These are phyloP conservation scores for Pholiota microspora DNA, from an alignment of 768 basidiomycete genomes.

Conservation along the genomic window DNA sequence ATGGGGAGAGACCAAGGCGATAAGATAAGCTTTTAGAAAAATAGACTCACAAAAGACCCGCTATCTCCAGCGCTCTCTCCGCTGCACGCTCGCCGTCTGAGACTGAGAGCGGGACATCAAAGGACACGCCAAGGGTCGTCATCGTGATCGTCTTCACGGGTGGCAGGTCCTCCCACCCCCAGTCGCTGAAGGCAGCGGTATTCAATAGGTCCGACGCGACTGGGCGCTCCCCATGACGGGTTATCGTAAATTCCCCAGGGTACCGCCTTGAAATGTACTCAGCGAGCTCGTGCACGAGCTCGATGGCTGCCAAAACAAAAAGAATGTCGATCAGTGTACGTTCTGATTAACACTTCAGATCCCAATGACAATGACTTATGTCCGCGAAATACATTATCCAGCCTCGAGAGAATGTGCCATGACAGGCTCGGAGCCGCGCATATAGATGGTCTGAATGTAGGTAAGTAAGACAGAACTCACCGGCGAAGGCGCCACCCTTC, in stretches of 20 bases:
- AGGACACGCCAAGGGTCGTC: conserved; percentile 43
- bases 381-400: too few species aligned
- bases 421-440: background rate
- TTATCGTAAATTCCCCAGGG: conserved; percentile 52
- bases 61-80: conserved; percentile 58
- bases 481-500: conserved; percentile 34
- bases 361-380: too few species aligned
- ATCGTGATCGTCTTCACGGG: conserved; percentile 54
- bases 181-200: conserved; percentile 19
- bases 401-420: background rate
- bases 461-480: conserved; percentile 22
- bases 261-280: conserved; percentile 66
- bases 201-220: background rate
- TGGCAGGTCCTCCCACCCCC: conserved; percentile 43
- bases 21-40: background rate
- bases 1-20: too few species aligned
- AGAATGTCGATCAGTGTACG: background rate
- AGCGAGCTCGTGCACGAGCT: conserved; percentile 65
- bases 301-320: conserved; percentile 42
- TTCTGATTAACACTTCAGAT: background rate
- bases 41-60: conserved; percentile 55
- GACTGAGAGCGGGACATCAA: conserved; percentile 43
- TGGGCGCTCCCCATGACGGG: conserved; percentile 33
- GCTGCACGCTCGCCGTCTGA: conserved; percentile 33
- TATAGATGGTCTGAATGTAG: background rate